These are phyloP conservation scores for Irpex sp. DNA, from an alignment of 1,284 basidiomycete genomes.

Conservation along the genomic window DNA sequence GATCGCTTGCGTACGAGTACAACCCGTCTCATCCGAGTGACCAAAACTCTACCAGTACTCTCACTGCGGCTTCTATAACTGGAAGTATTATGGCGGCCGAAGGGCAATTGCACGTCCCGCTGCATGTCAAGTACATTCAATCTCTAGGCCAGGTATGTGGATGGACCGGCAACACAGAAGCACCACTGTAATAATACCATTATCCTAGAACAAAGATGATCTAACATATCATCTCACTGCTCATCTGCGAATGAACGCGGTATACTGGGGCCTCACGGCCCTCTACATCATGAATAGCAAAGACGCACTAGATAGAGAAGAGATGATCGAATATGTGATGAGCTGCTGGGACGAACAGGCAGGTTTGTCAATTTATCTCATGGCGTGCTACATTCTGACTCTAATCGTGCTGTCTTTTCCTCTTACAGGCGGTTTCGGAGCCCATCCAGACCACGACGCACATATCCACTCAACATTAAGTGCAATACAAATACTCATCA, in stretches of 20 bases:
- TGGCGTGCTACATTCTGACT: background rate
- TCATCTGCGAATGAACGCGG: conserved; percentile 92
- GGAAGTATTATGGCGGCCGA: conserved; percentile 4
- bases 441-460: conserved; percentile 91
- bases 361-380: conserved; percentile 47
- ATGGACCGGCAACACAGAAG: background rate
- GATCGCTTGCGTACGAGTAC: no score
- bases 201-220: conserved; percentile 73
- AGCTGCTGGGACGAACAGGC: conserved; percentile 90
- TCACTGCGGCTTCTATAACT: background rate
- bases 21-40: no score
- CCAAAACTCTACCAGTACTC: no score
- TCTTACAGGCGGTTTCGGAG: conserved; percentile 81
- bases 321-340: conserved; percentile 89
- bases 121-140: conserved; percentile 31
- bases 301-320: conserved; percentile 77
- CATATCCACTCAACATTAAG: conserved; percentile 87
- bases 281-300: conserved; percentile 76
- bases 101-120: conserved; percentile 18
- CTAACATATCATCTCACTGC: conserved; percentile 92
- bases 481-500: conserved; percentile 89
- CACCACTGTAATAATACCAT: background rate
- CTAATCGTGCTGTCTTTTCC: background rate
- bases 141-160: conserved; percentile 25
- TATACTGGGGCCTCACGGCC: conserved; percentile 96